A percentile compares a stretch with the other conserved stretches of the same genome.
These are phyloP conservation scores for Talaromyces nanjingensis DNA, from an alignment of 495 filamentous ascomycete species.

Conservation along the genomic window DNA sequence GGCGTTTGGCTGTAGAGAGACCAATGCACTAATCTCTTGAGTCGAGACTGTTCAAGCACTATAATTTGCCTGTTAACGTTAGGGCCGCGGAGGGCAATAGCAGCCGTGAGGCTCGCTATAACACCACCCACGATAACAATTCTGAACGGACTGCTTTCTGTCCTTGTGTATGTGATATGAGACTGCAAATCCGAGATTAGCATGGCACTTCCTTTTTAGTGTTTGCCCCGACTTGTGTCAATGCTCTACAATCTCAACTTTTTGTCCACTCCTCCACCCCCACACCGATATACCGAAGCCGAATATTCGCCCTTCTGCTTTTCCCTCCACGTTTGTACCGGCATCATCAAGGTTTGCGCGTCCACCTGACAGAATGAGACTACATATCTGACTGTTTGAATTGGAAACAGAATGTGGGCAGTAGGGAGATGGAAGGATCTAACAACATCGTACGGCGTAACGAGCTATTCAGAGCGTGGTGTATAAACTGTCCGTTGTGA, in stretches of 20 bases:
- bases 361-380: background rate
- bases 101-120: background rate
- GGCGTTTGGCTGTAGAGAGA: constrained; percentile 25
- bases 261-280: background rate
- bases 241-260: background rate
- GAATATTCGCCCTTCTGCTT: background rate
- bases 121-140: background rate
- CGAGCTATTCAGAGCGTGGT: constrained; percentile 8
- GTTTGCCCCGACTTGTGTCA: background rate
- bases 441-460: background rate
- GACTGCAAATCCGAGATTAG: background rate
- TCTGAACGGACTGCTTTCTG: background rate
- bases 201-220: background rate
- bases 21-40: constrained; percentile 25
- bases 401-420: background rate
- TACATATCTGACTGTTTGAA: background rate
- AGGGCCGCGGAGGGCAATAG: constrained; percentile 20
- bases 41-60: constrained; percentile 21
- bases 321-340: background rate
- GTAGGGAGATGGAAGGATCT: background rate
- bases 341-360: background rate
- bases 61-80: constrained; percentile 23
- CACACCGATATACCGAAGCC: background rate
- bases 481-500: too few species aligned
- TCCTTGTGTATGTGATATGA: too few species aligned